phyloP scores from a whole-genome alignment of 139 green algal genomes.

The Helicosporidium sp. region DNA sequence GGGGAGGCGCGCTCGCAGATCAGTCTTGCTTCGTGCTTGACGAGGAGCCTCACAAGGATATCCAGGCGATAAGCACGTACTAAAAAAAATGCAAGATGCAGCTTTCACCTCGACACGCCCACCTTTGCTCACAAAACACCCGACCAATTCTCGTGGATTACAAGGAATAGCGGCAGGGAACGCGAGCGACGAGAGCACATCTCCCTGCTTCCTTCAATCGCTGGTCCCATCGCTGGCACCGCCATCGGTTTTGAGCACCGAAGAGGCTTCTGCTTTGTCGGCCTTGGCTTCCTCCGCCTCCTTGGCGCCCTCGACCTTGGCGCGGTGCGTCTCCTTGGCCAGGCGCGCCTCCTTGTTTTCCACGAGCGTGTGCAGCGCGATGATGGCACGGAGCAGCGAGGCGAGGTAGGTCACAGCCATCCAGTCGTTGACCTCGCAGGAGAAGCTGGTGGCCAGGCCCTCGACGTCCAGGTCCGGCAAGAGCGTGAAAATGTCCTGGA shows the following conservation, averaged over 20 bases:
- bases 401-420: constrained; percentile 89
- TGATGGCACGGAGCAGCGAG: constrained; percentile 66
- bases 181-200: too few species aligned
- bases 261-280: background rate
- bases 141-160: too few species aligned
- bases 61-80: too few species aligned
- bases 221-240: background rate
- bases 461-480: constrained; percentile 88
- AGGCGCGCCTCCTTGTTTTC: constrained; percentile 75
- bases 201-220: background rate
- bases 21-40: too few species aligned
- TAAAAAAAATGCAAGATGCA: too few species aligned
- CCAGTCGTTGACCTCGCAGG: constrained; percentile 95
- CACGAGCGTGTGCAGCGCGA: constrained; percentile 93
- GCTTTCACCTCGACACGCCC: too few species aligned
- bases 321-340: background rate
- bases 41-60: too few species aligned
- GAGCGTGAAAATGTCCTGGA: constrained; percentile 95
- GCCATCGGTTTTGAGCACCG: background rate
- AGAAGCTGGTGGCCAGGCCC: constrained; percentile 38
- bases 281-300: background rate
- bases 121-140: too few species aligned
- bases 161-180: too few species aligned
- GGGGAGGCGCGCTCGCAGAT: too few species aligned
- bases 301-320: background rate